Evolutionary conservation across 2,329 filamentous ascomycete genomes (phyloP).

Genomic region (Pseudogymnoascus sp.): DNA sequence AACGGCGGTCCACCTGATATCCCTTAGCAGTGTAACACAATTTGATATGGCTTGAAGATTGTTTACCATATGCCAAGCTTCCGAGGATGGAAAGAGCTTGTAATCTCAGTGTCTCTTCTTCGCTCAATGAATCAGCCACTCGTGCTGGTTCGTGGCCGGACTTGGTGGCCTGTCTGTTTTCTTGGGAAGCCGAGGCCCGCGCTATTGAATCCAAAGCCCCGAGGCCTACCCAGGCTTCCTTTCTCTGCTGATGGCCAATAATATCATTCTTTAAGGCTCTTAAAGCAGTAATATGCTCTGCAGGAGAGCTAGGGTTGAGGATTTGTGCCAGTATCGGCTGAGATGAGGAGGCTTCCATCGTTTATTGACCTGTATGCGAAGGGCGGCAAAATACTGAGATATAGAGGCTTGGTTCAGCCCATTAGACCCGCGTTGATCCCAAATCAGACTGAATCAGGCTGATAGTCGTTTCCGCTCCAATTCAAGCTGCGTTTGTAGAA

Average conservation of each 20-base stretch:
- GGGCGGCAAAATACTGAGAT: background rate
- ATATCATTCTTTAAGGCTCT: slow-evolving; percentile 79
- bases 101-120: slow-evolving; percentile 61
- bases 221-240: slow-evolving; percentile 66
- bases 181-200: slow-evolving; percentile 31
- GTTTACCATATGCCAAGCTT: slow-evolving; percentile 74
- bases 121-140: slow-evolving; percentile 35
- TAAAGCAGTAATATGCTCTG: slow-evolving; percentile 54
- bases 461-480: background rate
- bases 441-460: background rate
- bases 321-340: slow-evolving; percentile 52
- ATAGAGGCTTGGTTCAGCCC: slow-evolving; percentile 1
- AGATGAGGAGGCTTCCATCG: slow-evolving; percentile 32
- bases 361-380: background rate
- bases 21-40: slow-evolving; percentile 1
- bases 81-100: slow-evolving; percentile 80
- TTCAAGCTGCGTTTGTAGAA: background rate
- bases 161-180: slow-evolving; percentile 39
- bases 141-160: slow-evolving; percentile 37
- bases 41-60: background rate
- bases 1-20: slow-evolving; percentile 69
- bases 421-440: background rate
- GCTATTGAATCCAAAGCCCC: slow-evolving; percentile 61
- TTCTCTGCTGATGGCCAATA: slow-evolving; percentile 79
- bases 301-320: slow-evolving; percentile 43